Base-by-base conservation (phyloP, 2,329 filamentous ascomycete genomes). In the Colletotrichum sp. region DNA sequence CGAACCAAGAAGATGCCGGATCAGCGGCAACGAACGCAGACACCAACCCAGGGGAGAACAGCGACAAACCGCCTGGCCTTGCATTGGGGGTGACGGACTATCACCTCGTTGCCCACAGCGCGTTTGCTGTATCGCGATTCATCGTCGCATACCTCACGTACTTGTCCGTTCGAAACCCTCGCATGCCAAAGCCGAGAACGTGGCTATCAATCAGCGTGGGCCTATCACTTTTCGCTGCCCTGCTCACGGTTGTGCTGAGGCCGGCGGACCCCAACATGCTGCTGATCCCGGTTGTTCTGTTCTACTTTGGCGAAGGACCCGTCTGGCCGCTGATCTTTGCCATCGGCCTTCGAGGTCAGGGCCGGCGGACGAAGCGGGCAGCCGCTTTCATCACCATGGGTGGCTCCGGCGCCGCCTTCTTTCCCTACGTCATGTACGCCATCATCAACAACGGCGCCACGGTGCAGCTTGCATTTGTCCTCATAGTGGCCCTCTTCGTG, bases 301-400 rank as follows among this genome's bases (percentile, higher is more conserved):
- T 94, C 78, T 93, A 95, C 78, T 95, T 98, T 84, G 95, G 95
- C 81, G 95, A 96, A 83, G 94, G 93, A 0, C 95, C 95, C 68
- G 91, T 95, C 79, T 98, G 95, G 88, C 95, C 96, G 0, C 92
- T 96, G 3, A 93, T 97, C 75, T 95, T 96, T 79, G 92, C 94
- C 5, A 89, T 97, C 15, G 94, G 94, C 5, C 92, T 98, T 75
- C 91, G 95, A 4, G 95, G 95, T 1, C 91, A 98, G 66, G 95
- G 95, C 0, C 90, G 91, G n/a, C 90, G 95, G 78, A 96, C 94
- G 6, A 98, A 98, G 85, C 90, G 93, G 64, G 95, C 94, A 0
- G 93, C 94, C 0, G 94, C 93, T 2, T 95, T 92, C 83, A 93
- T 98, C 78, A 95, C 96, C 3, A 95, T 93, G 82, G 94, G 93